phyloP scores from a whole-genome alignment of 768 basidiomycete species.

The Mycena pura region DNA sequence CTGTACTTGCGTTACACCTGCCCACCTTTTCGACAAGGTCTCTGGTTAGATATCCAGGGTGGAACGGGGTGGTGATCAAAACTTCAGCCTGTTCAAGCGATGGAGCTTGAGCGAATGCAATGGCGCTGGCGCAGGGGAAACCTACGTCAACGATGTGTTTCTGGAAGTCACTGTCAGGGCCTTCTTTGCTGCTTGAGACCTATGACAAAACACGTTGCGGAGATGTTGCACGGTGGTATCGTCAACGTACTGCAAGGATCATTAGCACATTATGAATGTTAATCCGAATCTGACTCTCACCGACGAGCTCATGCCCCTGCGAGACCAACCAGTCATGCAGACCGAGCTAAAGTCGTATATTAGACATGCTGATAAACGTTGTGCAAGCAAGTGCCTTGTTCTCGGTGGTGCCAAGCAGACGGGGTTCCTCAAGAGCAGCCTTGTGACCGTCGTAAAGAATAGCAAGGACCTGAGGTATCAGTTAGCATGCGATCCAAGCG shows the following conservation, averaged over 20 bases:
- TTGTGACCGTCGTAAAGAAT: slow-evolving; percentile 75
- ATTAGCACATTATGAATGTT: slow-evolving; percentile 1
- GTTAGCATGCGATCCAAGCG: neutral
- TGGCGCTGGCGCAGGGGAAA: slow-evolving; percentile 10
- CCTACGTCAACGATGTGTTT: slow-evolving; percentile 82
- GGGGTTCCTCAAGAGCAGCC: slow-evolving; percentile 71
- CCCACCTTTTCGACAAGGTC: slow-evolving; percentile 73
- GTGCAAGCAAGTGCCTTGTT: slow-evolving; percentile 59
- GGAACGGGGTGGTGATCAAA: slow-evolving; percentile 86
- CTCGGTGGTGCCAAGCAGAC: slow-evolving; percentile 81
- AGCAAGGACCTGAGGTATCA: slow-evolving; percentile 63
- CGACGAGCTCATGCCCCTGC: slow-evolving; percentile 77
- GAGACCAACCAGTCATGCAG: slow-evolving; percentile 71
- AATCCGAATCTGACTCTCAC: slow-evolving; percentile 45
- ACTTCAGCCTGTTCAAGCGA: slow-evolving; percentile 65
- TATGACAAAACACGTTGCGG: slow-evolving; percentile 30
- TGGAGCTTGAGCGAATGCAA: slow-evolving; percentile 24
- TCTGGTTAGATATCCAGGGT: slow-evolving; percentile 82
- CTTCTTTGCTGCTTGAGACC: slow-evolving; percentile 87
- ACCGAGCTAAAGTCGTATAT: slow-evolving; percentile 60
- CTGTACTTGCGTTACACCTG: neutral
- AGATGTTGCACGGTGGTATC: neutral
- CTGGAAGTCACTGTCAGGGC: slow-evolving; percentile 79
- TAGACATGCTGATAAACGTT: neutral
- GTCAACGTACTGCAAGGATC: slow-evolving; percentile 1